Base-by-base conservation (phyloP, 306 rosid species). In the Cucurbita moschata region DNA sequence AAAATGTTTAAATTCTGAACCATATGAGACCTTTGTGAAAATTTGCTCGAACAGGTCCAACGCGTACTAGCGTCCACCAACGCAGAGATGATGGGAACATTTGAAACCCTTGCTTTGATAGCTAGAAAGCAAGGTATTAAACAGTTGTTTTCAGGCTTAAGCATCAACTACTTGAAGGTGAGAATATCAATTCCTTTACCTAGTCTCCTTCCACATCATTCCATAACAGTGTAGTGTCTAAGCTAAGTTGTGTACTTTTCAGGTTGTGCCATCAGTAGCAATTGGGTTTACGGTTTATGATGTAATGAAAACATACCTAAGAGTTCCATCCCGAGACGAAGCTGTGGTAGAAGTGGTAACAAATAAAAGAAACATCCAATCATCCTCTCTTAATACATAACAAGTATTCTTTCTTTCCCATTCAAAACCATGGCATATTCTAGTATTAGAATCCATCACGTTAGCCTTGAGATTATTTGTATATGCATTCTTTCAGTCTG, bases 181-280 rank as follows among this genome's bases (percentile, higher is more conserved):
- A 55, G 65, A 74, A 78, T 73, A 70, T 50, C 82, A 37, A 13
- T 56, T 37, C 64, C 60, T 49, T 63, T 71, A 30, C 52, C 30
- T 11, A 54, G 23, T 62, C 59, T 62, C 70, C 10, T 49, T 61
- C 13, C 8, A 72, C 52, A 44, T 75, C 40, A 42, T 44, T 76
- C n/a, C 58, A 70, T 61, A 26, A 71, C 61, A 71, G 64, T 80
- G 70, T 67, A 55, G 71, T 81, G 72, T 75, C 55, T 79, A 49
- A 74, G 70, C 75, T 71, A 72, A 63, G 66, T 12, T 71, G 19
- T 79, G 75, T 78, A 78, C 72, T 38, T 77, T 84, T 76, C 89
- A 94, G 98, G 97, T 90, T 44, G 98, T 90, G 52, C 98, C 98
- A 57, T 94, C 98, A 47, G 97, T 83, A 64, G 98, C 98, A 18